phyloP scores from a whole-genome alignment of 495 filamentous ascomycete genomes.

The Xylaria telfairii region DNA sequence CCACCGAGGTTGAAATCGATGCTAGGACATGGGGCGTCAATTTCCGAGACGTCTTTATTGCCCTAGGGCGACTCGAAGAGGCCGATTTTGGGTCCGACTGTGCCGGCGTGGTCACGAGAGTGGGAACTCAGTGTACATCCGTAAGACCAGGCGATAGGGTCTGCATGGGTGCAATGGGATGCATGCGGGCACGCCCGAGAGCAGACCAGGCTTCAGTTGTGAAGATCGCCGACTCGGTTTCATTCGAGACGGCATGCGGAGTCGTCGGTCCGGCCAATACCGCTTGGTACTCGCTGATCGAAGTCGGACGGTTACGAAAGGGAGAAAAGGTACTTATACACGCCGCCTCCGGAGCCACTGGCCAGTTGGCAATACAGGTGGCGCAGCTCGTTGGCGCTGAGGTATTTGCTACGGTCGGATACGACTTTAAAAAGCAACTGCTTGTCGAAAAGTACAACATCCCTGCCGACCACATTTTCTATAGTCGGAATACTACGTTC shows the following conservation, averaged over 20 bases:
- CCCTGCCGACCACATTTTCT: conserved; percentile 56
- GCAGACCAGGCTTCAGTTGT: background rate
- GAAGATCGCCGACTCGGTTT: conserved; percentile 41
- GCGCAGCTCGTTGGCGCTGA: conserved; percentile 57
- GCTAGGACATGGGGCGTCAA: background rate
- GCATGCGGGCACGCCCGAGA: background rate
- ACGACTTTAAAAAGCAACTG: conserved; percentile 49
- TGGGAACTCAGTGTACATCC: background rate
- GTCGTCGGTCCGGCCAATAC: conserved; percentile 56
- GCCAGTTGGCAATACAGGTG: conserved; percentile 58
- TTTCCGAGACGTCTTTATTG: background rate
- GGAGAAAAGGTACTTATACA: conserved; percentile 64
- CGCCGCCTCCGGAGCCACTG: conserved; percentile 56
- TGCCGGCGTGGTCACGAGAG: background rate
- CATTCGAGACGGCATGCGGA: conserved; percentile 37
- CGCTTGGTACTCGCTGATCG: conserved; percentile 55
- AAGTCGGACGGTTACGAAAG: conserved; percentile 42
- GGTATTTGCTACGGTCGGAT: conserved; percentile 57
- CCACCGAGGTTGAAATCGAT: background rate
- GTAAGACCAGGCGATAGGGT: background rate
- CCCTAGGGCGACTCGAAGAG: background rate
- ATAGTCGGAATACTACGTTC: conserved; percentile 53
- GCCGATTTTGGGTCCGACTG: background rate
- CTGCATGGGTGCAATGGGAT: background rate
- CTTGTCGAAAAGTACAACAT: conserved; percentile 52